These are phyloP conservation scores for Dovyalis caffra DNA, from an alignment of 345 rosid genomes.

Conservation along the genomic window DNA sequence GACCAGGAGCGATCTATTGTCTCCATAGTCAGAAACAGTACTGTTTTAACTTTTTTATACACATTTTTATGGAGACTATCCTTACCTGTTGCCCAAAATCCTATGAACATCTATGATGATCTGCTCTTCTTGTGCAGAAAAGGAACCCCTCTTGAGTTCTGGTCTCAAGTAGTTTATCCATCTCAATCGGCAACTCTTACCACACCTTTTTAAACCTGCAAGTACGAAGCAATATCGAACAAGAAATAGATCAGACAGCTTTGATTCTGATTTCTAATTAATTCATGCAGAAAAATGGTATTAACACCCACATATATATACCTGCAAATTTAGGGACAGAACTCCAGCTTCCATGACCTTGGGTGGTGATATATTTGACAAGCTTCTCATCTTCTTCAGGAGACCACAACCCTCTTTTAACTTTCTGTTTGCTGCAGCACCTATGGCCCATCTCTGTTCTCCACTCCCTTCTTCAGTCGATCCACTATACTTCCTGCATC, in stretches of 20 bases:
- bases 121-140: conserved; percentile 23
- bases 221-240: neutral
- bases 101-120: conserved; percentile 27
- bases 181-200: conserved; percentile 27
- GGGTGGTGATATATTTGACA: conserved; percentile 49
- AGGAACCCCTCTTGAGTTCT: conserved; percentile 26
- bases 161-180: conserved; percentile 29
- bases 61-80: neutral
- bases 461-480: neutral
- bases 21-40: neutral
- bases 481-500: neutral
- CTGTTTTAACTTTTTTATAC: neutral
- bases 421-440: conserved; percentile 72
- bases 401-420: conserved; percentile 75
- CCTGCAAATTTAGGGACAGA: conserved; percentile 77
- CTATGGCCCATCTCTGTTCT: conserved; percentile 49
- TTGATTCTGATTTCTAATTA: neutral
- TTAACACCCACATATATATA: neutral
- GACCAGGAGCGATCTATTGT: neutral
- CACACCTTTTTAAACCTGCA: conserved; percentile 27
- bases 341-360: conserved; percentile 80
- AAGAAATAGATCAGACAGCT: neutral
- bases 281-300: neutral
- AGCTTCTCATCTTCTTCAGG: conserved; percentile 79
- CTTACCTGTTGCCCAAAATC: conserved; percentile 29